A percentile compares a stretch with the other conserved stretches of the same genome.
These are phyloP conservation scores for Hypoxylon fuscum DNA, from an alignment of 495 filamentous ascomycete species.

Conservation along the genomic window DNA sequence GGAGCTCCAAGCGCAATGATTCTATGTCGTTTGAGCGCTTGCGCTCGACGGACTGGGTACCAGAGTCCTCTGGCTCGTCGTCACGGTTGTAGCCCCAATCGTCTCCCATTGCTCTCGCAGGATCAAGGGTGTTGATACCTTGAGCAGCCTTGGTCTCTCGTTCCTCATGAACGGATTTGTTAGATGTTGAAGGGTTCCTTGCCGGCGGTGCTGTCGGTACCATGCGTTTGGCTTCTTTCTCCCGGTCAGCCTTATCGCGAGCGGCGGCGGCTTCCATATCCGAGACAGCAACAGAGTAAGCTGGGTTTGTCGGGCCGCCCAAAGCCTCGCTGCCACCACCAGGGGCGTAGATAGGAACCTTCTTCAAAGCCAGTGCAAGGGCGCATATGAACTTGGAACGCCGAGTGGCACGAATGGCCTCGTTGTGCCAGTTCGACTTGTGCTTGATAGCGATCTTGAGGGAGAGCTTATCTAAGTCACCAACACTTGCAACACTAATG, in stretches of 20 bases:
- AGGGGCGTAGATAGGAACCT: constrained; percentile 85
- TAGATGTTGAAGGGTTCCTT: constrained; percentile 19
- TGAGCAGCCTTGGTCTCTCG: constrained; percentile 49
- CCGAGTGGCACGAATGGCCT: constrained; percentile 79
- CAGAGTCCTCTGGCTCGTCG: constrained; percentile 44
- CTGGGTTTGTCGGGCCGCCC: constrained; percentile 73
- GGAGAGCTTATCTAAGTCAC: constrained; percentile 86
- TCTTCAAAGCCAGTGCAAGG: constrained; percentile 83
- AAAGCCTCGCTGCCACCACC: constrained; percentile 74
- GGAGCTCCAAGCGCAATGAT: constrained; percentile 36
- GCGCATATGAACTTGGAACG: constrained; percentile 98
- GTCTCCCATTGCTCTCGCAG: constrained; percentile 47
- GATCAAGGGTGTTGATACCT: constrained; percentile 50
- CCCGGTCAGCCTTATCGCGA: constrained; percentile 65
- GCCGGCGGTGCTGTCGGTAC: constrained; percentile 51
- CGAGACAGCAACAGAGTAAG: constrained; percentile 76
- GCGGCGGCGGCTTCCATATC: constrained; percentile 69
- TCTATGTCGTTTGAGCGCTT: constrained; percentile 39
- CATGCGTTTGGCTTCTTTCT: constrained; percentile 70
- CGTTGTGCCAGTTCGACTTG: constrained; percentile 97
- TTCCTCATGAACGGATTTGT: constrained; percentile 25
- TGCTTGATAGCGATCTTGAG: constrained; percentile 86
- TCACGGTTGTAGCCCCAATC: constrained; percentile 53
- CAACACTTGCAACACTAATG: constrained; percentile 79
- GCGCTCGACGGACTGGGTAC: constrained; percentile 43